A percentile compares a stretch with the other conserved stretches of the same genome.
phyloP scores from a whole-genome alignment of 768 basidiomycete genomes.

The Coprinopsis sp. region DNA sequence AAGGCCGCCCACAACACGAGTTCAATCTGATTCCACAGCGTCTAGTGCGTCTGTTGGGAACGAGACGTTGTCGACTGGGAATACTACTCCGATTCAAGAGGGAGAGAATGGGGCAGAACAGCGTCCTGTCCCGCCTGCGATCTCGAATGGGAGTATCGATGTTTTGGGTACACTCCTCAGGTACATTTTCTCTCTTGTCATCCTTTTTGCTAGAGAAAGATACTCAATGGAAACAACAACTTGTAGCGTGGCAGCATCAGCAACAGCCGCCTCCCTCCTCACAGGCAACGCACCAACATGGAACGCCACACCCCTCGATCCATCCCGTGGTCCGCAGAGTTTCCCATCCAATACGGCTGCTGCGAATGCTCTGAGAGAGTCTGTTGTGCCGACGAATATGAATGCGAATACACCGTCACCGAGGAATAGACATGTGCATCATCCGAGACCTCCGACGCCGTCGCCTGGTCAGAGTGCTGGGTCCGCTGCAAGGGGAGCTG shows the following conservation, averaged over 20 bases:
- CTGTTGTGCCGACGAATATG: too few species aligned
- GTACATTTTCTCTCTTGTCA: conserved; percentile 33
- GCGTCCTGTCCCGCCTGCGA: conserved; percentile 23
- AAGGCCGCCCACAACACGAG: too few species aligned
- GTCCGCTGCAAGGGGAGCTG: not conserved
- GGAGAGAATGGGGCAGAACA: not conserved
- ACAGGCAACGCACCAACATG: conserved; percentile 64
- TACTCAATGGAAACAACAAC: not conserved
- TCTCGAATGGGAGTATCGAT: conserved; percentile 75
- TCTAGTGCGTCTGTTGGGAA: too few species aligned
- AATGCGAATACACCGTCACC: too few species aligned
- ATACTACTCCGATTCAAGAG: too few species aligned
- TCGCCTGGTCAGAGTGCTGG: too few species aligned
- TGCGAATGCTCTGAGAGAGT: too few species aligned
- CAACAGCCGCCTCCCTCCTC: conserved; percentile 83
- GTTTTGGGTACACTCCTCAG: conserved; percentile 80
- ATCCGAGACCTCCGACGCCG: too few species aligned
- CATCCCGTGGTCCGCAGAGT: conserved; percentile 25
- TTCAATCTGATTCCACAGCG: too few species aligned
- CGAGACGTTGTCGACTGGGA: not conserved
- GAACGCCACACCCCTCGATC: conserved; percentile 54
- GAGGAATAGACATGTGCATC: too few species aligned
- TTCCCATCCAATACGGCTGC: not conserved
- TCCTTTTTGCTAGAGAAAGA: not conserved
- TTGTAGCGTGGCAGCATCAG: conserved; percentile 79